These are phyloP conservation scores for Comarum palustre DNA, from an alignment of 306 rosid species.

Conservation along the genomic window DNA sequence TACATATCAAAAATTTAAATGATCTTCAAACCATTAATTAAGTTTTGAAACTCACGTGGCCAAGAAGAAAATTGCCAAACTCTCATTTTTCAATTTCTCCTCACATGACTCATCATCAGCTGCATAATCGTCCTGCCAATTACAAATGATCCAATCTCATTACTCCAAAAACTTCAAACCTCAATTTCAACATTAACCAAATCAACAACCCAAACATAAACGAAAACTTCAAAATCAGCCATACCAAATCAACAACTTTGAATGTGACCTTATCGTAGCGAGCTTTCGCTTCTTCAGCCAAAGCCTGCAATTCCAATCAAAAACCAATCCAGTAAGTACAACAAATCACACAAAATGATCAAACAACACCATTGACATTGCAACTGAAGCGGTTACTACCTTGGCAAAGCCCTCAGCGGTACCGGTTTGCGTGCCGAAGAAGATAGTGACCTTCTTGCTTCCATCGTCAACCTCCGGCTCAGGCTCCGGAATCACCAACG, in stretches of 20 bases:
- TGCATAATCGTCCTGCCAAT: slow-evolving; percentile 76
- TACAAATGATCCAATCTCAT: slow-evolving; percentile 14
- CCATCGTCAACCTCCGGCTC: slow-evolving; percentile 76
- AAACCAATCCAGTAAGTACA: not conserved
- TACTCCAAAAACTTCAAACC: slow-evolving; percentile 5
- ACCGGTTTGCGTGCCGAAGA: slow-evolving; percentile 97
- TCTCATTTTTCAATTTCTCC: slow-evolving; percentile 71
- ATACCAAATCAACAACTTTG: slow-evolving; percentile 84
- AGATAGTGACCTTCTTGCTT: slow-evolving; percentile 71
- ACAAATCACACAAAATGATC: not conserved
- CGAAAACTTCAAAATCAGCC: not conserved
- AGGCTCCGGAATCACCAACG: slow-evolving; percentile 29
- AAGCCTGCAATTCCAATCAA: slow-evolving; percentile 46
- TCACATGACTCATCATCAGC: slow-evolving; percentile 75
- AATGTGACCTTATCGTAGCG: slow-evolving; percentile 78
- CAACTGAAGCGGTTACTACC: slow-evolving; percentile 29
- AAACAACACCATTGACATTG: not conserved
- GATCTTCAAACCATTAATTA: not conserved
- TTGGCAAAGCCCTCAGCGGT: slow-evolving; percentile 98
- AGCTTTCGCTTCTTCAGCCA: slow-evolving; percentile 82
- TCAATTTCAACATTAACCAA: not conserved
- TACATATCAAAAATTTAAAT: not conserved
- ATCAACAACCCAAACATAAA: not conserved
- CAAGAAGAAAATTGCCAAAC: slow-evolving; percentile 63
- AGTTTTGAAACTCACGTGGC: slow-evolving; percentile 73